These are phyloP conservation scores for Wickerhamomyces bisporus DNA, from an alignment of 805 yeast genomes.

Conservation along the genomic window DNA sequence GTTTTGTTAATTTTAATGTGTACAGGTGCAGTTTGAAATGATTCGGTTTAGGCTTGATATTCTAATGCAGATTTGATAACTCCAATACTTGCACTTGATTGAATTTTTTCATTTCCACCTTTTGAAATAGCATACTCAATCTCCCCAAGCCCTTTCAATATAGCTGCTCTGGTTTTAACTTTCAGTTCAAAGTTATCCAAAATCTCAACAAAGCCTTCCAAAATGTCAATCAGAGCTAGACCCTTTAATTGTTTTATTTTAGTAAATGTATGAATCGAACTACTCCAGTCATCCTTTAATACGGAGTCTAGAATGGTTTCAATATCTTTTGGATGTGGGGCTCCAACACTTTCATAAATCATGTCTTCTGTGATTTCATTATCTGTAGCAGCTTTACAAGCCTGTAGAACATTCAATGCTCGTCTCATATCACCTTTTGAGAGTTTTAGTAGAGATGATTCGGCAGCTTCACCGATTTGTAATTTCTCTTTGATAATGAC, in stretches of 20 bases:
- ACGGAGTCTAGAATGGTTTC: conserved; percentile 71
- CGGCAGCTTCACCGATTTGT: conserved; percentile 52
- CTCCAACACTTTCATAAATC: conserved; percentile 93
- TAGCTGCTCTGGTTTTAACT: conserved; percentile 52
- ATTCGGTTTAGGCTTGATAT: conserved; percentile 20
- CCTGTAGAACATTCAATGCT: conserved; percentile 89
- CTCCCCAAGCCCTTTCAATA: conserved; percentile 73
- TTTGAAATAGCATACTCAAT: conserved; percentile 86
- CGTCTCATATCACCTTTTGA: conserved; percentile 97
- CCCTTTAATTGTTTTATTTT: conserved; percentile 70
- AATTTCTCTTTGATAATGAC: conserved; percentile 70
- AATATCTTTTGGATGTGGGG: conserved; percentile 86
- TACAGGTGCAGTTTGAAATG: no score
- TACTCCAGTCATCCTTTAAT: conserved; percentile 83
- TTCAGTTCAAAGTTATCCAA: conserved; percentile 65
- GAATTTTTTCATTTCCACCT: conserved; percentile 91
- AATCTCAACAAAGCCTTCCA: conserved; percentile 70
- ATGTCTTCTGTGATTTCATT: conserved; percentile 62
- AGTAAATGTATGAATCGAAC: conserved; percentile 63
- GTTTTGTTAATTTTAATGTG: no score
- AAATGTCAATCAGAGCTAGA: conserved; percentile 80
- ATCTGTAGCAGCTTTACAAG: conserved; percentile 77
- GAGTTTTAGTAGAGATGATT: conserved; percentile 58
- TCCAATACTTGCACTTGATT: conserved; percentile 85
- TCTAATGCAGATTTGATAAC: conserved; percentile 56